Base-by-base conservation (phyloP, 225 moss, liverwort and hornwort genomes). In the Pseudoscleropodium purum region DNA sequence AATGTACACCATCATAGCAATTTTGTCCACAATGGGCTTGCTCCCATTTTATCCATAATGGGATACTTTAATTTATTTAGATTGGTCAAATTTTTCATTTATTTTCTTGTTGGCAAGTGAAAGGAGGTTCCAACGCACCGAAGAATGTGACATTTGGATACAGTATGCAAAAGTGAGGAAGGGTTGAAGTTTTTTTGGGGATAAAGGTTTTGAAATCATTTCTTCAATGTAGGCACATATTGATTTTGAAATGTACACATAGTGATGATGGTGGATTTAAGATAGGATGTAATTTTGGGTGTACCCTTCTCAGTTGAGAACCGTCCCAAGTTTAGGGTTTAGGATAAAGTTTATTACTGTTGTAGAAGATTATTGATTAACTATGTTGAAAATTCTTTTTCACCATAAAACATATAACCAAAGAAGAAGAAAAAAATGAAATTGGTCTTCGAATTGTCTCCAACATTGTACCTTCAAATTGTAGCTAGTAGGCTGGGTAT, bases 281-380 rank as follows among this genome's bases (percentile, higher is more conserved):
- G 6, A 4, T 0, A 39, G 4, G 39, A 8, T 70, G 14, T 1
- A 0, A 26, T 41, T 43, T 23, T 15, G 9, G 25, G 0, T 26
- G 9, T 43, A 16, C 2, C 25, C 16, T 16, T 9, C 3, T 70
- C 1, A 13, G 0, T 72, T 72, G 26, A 72, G 0, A 72, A 72
- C 1, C 1, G 0, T 72, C 8, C 0, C 13, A 1, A 15, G 15
- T 25, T 26, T 2, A 13, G 1, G 2, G 1, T 4, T 25, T 39
- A 8, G 7, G 72, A 0, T 72, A 15, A 41, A 41, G 0, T 15
- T 41, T 41, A 3, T 43, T 29, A 45, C 3, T 4, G 2, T 75
- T 75, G 47, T 75, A 30, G 6, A 75, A 11, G 6, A 18, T 30
- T 11, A 11, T 74, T 39, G 14, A 25, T 26, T 6, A 2, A 11